Base-by-base conservation (phyloP, 495 filamentous ascomycete genomes). In the Parathielavia hyrcaniae region DNA sequence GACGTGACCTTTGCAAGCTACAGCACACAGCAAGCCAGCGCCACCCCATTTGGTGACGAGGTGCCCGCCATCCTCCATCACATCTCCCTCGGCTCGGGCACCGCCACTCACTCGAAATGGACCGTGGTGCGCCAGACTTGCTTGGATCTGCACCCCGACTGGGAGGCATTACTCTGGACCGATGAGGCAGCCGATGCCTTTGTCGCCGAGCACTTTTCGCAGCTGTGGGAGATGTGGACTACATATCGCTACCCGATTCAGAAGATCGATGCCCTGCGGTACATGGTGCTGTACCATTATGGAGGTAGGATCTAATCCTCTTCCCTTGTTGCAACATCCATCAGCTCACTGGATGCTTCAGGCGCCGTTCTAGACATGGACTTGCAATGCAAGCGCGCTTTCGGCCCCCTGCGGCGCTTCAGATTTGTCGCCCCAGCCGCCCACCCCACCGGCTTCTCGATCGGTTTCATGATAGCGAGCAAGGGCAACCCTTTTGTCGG, bases 401-500 rank as follows among this genome's bases (percentile, higher is more conserved):
- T 74, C 17, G 73, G 72, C 7, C 72, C 73, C 4, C 62, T 76
- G 10, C 64, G 72, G 5, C 65, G 73, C 7, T 75, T 75, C 56
- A 64, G 65, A 35, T 75, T 75, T 57, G 69, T 74, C 22, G 71
- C 73, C 0, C 72, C 73, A 4, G 69, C 68, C 8, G 72, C 73
- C 7, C 63, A 72, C 51, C 72, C 72, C 0, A 64, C 61, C 17
- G 72, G 73, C 17, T 73, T 76, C 53, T 74, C 72, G 10, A 69
- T 73, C 51, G 72, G 73, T 17, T 72, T 76, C 64, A 74, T 76
- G 71, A 72, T 76, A 71, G 69, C 73, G 9, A 65, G 60, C 54
- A 57, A 64, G 46, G 52, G 59, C 16, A 73, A 73, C 58, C 34
- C 58, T 1, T 76, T 69, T 45, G 68, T 76, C 6, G 60, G 64